Evolutionary conservation across 2,329 filamentous ascomycete genomes (phyloP).

Genomic region (Leptographium lundbergii): DNA sequence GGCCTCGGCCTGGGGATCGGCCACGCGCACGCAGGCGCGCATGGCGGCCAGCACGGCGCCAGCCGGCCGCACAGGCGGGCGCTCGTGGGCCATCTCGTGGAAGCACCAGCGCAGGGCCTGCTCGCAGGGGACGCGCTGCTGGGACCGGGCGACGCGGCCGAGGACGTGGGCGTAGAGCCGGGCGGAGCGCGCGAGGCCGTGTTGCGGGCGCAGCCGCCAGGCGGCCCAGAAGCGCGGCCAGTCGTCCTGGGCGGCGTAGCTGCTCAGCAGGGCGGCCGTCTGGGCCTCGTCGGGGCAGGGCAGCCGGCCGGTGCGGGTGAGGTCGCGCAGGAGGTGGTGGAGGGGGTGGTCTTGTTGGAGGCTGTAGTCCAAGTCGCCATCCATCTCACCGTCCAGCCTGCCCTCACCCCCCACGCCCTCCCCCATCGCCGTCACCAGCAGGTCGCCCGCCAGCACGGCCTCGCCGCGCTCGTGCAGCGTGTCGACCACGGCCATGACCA

Average conservation of each 20-base stretch:
- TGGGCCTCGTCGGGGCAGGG: conserved; percentile 25
- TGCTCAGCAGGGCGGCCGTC: conserved; percentile 28
- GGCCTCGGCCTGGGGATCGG: conserved; percentile 35
- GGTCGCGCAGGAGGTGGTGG: conserved; percentile 29
- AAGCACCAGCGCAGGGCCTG: conserved; percentile 39
- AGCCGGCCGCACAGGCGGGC: conserved; percentile 31
- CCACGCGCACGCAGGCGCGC: conserved; percentile 40
- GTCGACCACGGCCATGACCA: conserved; percentile 30
- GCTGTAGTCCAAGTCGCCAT: too few relatives aligned
- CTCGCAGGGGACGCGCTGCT: conserved; percentile 29
- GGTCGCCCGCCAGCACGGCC: conserved; percentile 27
- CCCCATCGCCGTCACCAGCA: conserved; percentile 38
- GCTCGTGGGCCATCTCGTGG: conserved; percentile 46
- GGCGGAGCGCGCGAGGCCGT: conserved; percentile 33
- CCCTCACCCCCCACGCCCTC: conserved; percentile 17
- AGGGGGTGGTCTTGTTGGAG: conserved; percentile 33
- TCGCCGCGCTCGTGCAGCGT: conserved; percentile 33
- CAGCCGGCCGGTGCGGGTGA: conserved; percentile 14
- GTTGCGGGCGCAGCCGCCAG: conserved; percentile 43
- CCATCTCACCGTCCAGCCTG: background rate
- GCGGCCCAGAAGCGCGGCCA: conserved; percentile 48
- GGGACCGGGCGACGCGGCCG: conserved; percentile 29
- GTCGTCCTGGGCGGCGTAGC: conserved; percentile 32
- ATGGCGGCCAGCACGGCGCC: conserved; percentile 33
- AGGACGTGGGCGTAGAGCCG: conserved; percentile 44